Percentiles rank a stretch among this genome's conserved stretches.
phyloP scores from a whole-genome alignment of 441 rosid species.

The Breynia disticha region DNA sequence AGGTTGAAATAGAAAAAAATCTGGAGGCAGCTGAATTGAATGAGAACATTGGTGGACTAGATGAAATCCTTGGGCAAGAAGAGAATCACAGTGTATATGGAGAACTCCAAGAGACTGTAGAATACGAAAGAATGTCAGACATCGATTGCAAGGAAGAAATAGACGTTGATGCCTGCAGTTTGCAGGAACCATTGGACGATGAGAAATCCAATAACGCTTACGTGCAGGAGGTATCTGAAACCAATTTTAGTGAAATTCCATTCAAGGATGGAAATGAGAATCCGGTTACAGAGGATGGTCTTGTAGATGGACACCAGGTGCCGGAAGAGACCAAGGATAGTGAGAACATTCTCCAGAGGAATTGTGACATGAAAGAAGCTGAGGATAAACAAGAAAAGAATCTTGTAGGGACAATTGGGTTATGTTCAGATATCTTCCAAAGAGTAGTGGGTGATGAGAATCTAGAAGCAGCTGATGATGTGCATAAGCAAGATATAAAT shows the following conservation, averaged over 20 bases:
- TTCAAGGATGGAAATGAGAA: conserved; percentile 26
- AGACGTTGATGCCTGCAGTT: conserved; percentile 8
- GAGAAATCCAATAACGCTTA: conserved; percentile 9
- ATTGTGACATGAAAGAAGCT: conserved; percentile 21
- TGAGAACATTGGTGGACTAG: conserved; percentile 7
- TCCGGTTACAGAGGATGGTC: conserved; percentile 28
- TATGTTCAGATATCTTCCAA: conserved; percentile 24
- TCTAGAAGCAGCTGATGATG: conserved; percentile 20
- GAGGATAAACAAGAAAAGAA: conserved; percentile 24
- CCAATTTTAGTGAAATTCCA: conserved; percentile 16
- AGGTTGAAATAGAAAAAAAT: conserved; percentile 22
- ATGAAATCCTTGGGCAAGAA: conserved; percentile 14
- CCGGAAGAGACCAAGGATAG: conserved; percentile 25
- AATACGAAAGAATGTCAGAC: conserved; percentile 13
- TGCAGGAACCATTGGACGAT: conserved; percentile 11
- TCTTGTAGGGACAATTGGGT: conserved; percentile 26
- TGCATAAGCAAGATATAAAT: conserved; percentile 15
- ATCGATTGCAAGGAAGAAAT: conserved; percentile 11
- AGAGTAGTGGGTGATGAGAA: conserved; percentile 21
- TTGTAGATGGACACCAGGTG: conserved; percentile 22
- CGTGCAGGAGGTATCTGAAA: conserved; percentile 14
- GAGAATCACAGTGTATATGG: conserved; percentile 29
- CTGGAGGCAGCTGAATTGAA: conserved; percentile 13
- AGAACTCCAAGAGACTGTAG: conserved; percentile 31
- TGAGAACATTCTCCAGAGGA: conserved; percentile 26